Percentiles rank a stretch among this genome's conserved stretches.
Evolutionary conservation across 768 basidiomycete species (phyloP).

Genomic region (Mycena haematopus): DNA sequence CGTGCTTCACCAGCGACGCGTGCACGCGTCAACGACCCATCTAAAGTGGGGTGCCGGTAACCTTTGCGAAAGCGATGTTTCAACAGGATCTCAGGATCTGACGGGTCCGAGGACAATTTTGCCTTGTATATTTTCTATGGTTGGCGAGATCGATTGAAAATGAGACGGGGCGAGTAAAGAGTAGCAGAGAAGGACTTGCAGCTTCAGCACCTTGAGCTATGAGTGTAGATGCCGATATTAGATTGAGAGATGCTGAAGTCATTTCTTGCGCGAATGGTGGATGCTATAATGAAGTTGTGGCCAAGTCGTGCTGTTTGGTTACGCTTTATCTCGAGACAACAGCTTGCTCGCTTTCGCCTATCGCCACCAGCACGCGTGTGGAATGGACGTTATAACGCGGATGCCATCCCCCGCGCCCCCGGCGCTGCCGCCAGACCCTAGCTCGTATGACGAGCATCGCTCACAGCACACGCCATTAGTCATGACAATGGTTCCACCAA

Average conservation of each 20-base stretch:
- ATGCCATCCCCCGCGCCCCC: conserved; percentile 39
- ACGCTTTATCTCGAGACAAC: no score
- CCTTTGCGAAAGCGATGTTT: conserved; percentile 93
- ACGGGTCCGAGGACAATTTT: conserved; percentile 42
- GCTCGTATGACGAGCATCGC: conserved; percentile 60
- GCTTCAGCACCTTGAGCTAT: conserved; percentile 87
- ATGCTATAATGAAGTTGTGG: no score
- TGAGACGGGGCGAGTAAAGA: conserved; percentile 29
- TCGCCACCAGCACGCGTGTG: conserved; percentile 2
- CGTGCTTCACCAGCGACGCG: conserved; percentile 88
- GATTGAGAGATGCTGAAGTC: conserved; percentile 35
- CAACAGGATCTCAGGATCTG: conserved; percentile 56
- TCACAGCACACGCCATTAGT: conserved; percentile 67
- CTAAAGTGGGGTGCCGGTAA: conserved; percentile 87
- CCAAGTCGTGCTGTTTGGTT: no score
- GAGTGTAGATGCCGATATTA: conserved; percentile 50
- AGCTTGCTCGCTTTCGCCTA: background rate
- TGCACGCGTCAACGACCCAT: conserved; percentile 76
- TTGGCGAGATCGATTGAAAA: conserved; percentile 32
- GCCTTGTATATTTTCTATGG: conserved; percentile 79
- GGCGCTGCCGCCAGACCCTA: conserved; percentile 39
- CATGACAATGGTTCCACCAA: conserved; percentile 90
- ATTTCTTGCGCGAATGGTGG: background rate
- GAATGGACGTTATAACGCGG: conserved; percentile 26
- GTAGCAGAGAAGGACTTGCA: conserved; percentile 59